Evolutionary conservation across 106 monocot genomes (phyloP), one percentile per base, ranked within the genome.

Genomic region (Posidonia australis): DNA sequence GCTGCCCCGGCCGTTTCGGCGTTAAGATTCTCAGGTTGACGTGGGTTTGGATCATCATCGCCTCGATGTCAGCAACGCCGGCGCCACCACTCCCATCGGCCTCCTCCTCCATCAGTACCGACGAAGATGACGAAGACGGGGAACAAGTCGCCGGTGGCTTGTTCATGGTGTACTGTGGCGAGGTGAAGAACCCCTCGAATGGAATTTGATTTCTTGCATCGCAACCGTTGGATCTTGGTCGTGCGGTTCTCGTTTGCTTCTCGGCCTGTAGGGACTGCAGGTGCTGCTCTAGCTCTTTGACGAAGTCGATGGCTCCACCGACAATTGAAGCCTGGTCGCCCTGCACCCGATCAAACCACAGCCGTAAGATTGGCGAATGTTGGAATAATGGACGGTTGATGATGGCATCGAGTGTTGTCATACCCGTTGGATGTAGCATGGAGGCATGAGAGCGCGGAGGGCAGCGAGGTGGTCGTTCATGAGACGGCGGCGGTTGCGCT

Each of bases 321-420:
- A 98, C 64, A 17, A 98, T 74, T 3, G 96, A 90, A 13, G 96
- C 96, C 44, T 98, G 96, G 75, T 98, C 96, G 0, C 80, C 82
- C 89, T 93, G 72, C 23, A 12, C 7, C n/a, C 19, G 45, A 54
- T 19, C 20, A 0, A 32, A 42, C 0, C 9, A 13, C n/a, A 29
- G 53, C 56, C 13, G 10, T 31, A 9, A 62, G 19, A 67, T 16
- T 27, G 63, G 46, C 13, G 6, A 19, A n/a, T n/a, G n/a, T n/a
- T n/a, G n/a, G n/a, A n/a, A n/a, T n/a, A n/a, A n/a, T n/a, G n/a
- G n/a, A n/a, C n/a, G n/a, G n/a, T n/a, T n/a, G n/a, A n/a, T n/a
- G n/a, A n/a, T n/a, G n/a, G n/a, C 17, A 56, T 13, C 10, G 11
- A 23, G 30, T 31, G 9, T 5, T 0, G 5, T 9, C 67, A 1